A percentile compares a stretch with the other conserved stretches of the same genome.
Evolutionary conservation across 176 grass and related monocot species (phyloP).

Genomic region (Zizania latifolia): DNA sequence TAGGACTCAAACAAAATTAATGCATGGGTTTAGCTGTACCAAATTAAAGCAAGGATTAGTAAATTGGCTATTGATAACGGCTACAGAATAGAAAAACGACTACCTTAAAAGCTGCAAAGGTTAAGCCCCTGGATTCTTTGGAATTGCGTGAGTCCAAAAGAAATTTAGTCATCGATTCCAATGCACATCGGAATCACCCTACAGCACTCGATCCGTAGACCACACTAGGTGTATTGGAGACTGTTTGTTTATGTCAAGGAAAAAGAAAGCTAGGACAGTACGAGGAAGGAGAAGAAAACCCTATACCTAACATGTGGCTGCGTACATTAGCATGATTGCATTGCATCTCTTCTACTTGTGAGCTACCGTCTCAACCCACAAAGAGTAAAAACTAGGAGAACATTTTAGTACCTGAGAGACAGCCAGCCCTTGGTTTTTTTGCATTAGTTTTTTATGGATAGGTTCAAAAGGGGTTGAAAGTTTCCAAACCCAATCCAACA

Average conservation of each 20-base stretch:
- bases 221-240: too few species aligned
- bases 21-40: background rate
- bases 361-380: constrained; percentile 3
- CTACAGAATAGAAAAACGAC: too few species aligned
- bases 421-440: background rate
- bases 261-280: constrained; percentile 14
- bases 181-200: constrained; percentile 15
- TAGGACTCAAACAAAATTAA: background rate
- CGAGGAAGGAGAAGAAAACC: constrained; percentile 27
- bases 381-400: constrained; percentile 35
- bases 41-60: constrained; percentile 17
- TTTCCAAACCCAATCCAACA: background rate
- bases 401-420: background rate
- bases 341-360: background rate
- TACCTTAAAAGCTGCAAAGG: constrained; percentile 40
- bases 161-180: constrained; percentile 9
- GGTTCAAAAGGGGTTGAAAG: background rate
- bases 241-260: constrained; percentile 24
- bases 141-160: background rate
- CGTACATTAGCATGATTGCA: constrained; percentile 16
- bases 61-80: background rate
- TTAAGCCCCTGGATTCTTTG: constrained; percentile 28
- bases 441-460: background rate
- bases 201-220: background rate
- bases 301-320: background rate